A percentile compares a stretch with the other conserved stretches of the same genome.
phyloP scores from a whole-genome alignment of 2,329 filamentous ascomycete genomes.

The Apiospora sp. region DNA sequence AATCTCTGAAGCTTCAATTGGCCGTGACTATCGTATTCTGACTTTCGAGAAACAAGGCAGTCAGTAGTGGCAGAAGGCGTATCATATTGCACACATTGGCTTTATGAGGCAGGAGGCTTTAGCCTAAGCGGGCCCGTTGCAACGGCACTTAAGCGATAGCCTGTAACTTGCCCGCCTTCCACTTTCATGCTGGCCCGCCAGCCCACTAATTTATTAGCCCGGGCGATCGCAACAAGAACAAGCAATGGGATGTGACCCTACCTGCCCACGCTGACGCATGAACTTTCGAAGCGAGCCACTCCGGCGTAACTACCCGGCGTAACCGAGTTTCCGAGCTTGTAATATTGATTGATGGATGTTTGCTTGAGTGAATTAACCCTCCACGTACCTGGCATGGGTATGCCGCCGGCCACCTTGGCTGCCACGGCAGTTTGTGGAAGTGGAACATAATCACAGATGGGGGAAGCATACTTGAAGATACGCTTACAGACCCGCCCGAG shows the following conservation, averaged over 20 bases:
- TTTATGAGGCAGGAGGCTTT: no score
- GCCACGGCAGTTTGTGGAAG: no score
- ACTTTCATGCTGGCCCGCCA: background rate
- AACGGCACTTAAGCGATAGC: background rate
- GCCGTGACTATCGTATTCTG: no score
- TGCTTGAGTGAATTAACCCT: background rate
- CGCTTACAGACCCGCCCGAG: no score
- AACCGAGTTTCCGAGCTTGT: background rate
- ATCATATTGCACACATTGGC: no score
- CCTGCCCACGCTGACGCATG: background rate
- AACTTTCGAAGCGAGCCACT: background rate
- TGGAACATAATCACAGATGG: no score
- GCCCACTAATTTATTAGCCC: background rate
- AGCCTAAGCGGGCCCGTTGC: background rate
- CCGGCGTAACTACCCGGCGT: background rate
- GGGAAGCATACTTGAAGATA: no score
- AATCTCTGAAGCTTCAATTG: background rate
- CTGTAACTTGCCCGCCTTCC: background rate
- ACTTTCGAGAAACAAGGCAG: no score
- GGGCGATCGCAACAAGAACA: background rate
- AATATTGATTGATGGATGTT: background rate
- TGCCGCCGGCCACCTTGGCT: background rate
- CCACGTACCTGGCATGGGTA: background rate
- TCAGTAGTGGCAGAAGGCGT: no score
- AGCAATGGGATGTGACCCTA: slow-evolving; percentile 6